Evolutionary conservation across 2,329 filamentous ascomycete genomes (phyloP).

Genomic region (Arthrobotrys conoides): DNA sequence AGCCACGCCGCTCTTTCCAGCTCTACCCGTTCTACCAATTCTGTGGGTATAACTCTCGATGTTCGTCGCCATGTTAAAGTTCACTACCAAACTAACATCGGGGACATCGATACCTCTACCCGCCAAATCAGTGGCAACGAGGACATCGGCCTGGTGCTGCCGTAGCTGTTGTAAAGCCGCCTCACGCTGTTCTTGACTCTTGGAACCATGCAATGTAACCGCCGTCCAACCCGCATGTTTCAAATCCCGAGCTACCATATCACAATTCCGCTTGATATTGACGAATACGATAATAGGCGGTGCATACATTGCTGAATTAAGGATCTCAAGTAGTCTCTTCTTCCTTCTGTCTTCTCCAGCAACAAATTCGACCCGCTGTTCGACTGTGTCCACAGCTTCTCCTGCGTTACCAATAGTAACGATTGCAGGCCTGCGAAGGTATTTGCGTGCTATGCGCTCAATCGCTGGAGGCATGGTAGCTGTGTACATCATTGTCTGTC

Average conservation of each 20-base stretch:
- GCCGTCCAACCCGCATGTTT: constrained; percentile 91
- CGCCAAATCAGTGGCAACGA: constrained; percentile 95
- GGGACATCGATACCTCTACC: constrained; percentile 98
- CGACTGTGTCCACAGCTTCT: constrained; percentile 96
- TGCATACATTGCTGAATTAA: constrained; percentile 82
- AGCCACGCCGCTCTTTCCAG: constrained; percentile 94
- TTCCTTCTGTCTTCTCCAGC: constrained; percentile 94
- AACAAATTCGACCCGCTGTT: constrained; percentile 95
- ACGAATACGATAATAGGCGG: constrained; percentile 98
- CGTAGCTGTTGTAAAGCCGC: constrained; percentile 89
- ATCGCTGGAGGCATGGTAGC: constrained; percentile 95
- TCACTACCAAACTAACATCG: constrained; percentile 92
- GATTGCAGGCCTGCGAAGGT: constrained; percentile 90
- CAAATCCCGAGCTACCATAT: constrained; percentile 93
- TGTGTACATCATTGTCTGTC: constrained; percentile 99
- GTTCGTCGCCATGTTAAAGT: constrained; percentile 96
- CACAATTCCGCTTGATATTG: constrained; percentile 99
- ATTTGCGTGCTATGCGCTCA: constrained; percentile 96
- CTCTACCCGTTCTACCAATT: constrained; percentile 96
- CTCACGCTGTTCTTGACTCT: constrained; percentile 98
- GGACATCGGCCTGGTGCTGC: constrained; percentile 82
- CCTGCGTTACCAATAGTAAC: constrained; percentile 95
- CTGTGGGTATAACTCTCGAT: constrained; percentile 98
- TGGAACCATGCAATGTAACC: constrained; percentile 93
- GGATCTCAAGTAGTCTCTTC: constrained; percentile 92